A percentile compares a stretch with the other conserved stretches of the same genome.
Conservation (phyloP, 139 green algal species). For the Chlorella sp. region DNA sequence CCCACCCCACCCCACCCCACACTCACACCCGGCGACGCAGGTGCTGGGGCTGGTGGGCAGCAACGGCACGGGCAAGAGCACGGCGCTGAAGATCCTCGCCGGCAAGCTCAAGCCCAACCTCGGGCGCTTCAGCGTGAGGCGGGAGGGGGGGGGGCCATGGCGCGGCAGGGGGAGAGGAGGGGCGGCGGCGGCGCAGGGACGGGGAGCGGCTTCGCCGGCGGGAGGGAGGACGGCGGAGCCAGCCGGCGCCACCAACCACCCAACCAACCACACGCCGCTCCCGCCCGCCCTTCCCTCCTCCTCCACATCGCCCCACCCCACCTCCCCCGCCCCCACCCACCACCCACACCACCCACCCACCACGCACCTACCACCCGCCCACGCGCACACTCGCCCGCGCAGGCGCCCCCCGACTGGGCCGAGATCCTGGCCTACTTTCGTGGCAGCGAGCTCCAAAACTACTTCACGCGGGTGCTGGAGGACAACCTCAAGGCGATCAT, state of each 20-base stretch:
- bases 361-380: neutral
- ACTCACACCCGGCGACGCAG: no score
- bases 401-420: slow-evolving; percentile 93
- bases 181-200: no score
- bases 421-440: slow-evolving; percentile 98
- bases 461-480: slow-evolving; percentile 94
- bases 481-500: slow-evolving; percentile 96
- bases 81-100: slow-evolving; percentile 95
- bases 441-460: slow-evolving; percentile 98
- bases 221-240: no score
- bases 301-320: neutral
- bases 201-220: no score
- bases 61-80: slow-evolving; percentile 99
- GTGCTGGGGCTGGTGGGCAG: slow-evolving; percentile 98
- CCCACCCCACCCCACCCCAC: no score
- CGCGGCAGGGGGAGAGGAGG: no score
- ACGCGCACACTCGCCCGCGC: neutral
- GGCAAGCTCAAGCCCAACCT: slow-evolving; percentile 99
- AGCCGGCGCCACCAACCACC: no score
- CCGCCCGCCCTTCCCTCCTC: no score
- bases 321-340: no score
- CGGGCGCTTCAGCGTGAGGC: slow-evolving; percentile 81
- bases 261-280: no score
- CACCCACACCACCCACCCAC: no score
- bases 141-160: no score